phyloP scores from a whole-genome alignment of 2,329 filamentous ascomycete genomes.

The Penicillium sp. region DNA sequence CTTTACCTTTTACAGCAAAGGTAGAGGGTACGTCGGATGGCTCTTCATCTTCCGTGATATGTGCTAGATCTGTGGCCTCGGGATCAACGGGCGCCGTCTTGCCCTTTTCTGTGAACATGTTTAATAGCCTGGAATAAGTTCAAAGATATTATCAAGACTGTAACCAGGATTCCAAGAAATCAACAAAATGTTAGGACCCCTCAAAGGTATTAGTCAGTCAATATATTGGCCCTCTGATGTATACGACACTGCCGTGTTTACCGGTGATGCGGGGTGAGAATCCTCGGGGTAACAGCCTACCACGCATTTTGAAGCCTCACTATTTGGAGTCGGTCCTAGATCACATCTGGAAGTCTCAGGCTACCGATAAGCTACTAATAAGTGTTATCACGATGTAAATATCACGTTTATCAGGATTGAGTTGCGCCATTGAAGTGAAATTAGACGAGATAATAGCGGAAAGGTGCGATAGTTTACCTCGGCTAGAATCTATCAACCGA shows the following conservation, averaged over 20 bases:
- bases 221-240: background rate
- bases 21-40: background rate
- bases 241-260: background rate
- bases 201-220: slow-evolving; percentile 1
- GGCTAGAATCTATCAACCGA: background rate
- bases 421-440: background rate
- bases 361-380: no score
- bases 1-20: background rate
- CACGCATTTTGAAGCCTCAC: background rate
- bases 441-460: background rate
- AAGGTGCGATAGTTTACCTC: background rate
- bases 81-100: background rate
- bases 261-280: slow-evolving; percentile 1
- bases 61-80: slow-evolving; percentile 2
- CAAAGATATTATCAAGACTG: background rate
- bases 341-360: background rate
- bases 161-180: background rate
- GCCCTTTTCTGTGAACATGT: background rate
- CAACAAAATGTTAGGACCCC: background rate
- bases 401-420: background rate
- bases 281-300: background rate
- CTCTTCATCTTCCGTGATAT: background rate
- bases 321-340: background rate
- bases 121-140: background rate
- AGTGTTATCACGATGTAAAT: no score